Base-by-base conservation (phyloP, 116 monocot genomes). In the Thalassia testudinum region DNA sequence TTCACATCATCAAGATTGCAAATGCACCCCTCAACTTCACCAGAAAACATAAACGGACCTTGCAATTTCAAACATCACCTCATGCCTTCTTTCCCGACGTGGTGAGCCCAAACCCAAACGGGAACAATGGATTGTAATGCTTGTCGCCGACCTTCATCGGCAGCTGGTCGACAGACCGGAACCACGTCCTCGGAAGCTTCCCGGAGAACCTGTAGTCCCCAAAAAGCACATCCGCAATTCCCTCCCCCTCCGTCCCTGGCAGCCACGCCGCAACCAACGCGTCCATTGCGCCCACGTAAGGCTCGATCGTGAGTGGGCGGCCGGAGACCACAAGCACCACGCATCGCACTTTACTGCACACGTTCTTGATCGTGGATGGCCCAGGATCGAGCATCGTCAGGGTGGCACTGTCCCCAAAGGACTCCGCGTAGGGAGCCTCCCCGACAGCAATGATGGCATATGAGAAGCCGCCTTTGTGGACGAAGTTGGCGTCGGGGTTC, bases 221-320 rank as follows among this genome's bases (percentile, higher is more conserved):
- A 21, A 54, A 64, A 10, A 55, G 53, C 1, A 59, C 50, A 30
- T 67, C 67, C 3, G 67, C 52, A 0, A 67, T 27, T 0, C 83
- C 83, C 47, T 57, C 58, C 18, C 83, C 83, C 60, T 83, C 83
- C 7, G 69, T 56, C 1, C 83, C 83, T 0, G 83, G 83, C 5
- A 83, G 66, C 83, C 83, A 83, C 5, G 78, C 83, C 1, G 70
- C 83, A 6, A 83, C 82, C 12, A 82, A 61, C 15, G 80, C 73
- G 29, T 77, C 74, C 21, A 80, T 69, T 12, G 21, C 29, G 2
- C 21, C 23, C 17, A 86, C 17, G 52, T 74, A 86, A 0, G 86
- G 80, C 43, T 80, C 71, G 22, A 86, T 62, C 4, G 77, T 74
- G 12, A 86, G 62, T 19, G 86, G 86, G 34, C 86, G 42, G 2